A percentile compares a stretch with the other conserved stretches of the same genome.
phyloP scores from a whole-genome alignment of 75 land plant species.

The Pinus tabuliformis region DNA sequence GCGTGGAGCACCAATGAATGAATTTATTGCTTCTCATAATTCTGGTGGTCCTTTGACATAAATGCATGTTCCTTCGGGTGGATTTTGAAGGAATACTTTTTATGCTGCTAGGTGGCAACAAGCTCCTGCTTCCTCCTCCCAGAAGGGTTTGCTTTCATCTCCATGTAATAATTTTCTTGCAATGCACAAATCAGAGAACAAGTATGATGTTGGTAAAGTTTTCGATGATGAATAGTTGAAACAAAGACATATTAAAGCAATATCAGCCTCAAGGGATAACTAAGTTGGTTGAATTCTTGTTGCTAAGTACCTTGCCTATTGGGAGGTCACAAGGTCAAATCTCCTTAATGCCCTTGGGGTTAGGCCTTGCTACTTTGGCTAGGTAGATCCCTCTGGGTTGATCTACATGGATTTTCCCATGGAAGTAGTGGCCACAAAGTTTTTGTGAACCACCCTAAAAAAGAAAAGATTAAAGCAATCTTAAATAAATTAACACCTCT shows the following conservation, averaged over 20 bases:
- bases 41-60: no score
- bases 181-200: conserved; percentile 86
- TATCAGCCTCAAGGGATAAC: conserved; percentile 1
- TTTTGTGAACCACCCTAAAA: no score
- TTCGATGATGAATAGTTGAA: conserved; percentile 81
- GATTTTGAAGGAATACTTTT: conserved; percentile 33
- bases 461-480: conserved; percentile 63
- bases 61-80: conserved; percentile 9
- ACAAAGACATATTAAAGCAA: conserved; percentile 86
- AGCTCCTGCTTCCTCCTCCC: conserved; percentile 28
- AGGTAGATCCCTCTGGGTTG: no score
- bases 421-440: no score
- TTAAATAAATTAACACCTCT: conserved; percentile 96
- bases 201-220: conserved; percentile 78
- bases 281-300: no score
- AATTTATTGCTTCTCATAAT: neutral
- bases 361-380: no score
- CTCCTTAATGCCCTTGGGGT: no score
- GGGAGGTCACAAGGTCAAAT: no score
- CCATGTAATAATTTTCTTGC: conserved; percentile 21
- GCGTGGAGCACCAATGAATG: conserved; percentile 16
- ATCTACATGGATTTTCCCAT: no score
- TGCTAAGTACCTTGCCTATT: no score
- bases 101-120: conserved; percentile 91
- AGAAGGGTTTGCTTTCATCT: conserved; percentile 80